A percentile compares a stretch with the other conserved stretches of the same genome.
Evolutionary conservation across 352 stramenopile species (phyloP).

Genomic region (Globisporangium splendens): DNA sequence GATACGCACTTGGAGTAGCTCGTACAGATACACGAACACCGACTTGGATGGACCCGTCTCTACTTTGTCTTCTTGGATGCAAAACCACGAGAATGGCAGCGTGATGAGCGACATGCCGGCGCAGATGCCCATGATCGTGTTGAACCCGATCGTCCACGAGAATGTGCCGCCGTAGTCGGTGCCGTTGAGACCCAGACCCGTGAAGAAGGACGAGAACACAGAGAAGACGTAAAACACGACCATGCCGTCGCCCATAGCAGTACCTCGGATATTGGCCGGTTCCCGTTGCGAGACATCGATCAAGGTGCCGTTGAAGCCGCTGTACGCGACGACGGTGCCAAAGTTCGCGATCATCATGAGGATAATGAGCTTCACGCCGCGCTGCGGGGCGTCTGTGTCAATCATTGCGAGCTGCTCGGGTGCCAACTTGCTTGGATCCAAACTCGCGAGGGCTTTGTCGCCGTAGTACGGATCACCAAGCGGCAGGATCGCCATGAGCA

Average conservation of each 20-base stretch:
- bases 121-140: constrained; percentile 46
- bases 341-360: constrained; percentile 58
- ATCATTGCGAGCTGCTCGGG: constrained; percentile 38
- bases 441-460: constrained; percentile 19
- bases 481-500: constrained; percentile 44
- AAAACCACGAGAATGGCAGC: constrained; percentile 37
- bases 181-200: constrained; percentile 58
- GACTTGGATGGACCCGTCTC: constrained; percentile 25
- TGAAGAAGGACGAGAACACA: constrained; percentile 44
- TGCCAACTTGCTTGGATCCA: constrained; percentile 30
- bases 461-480: constrained; percentile 45
- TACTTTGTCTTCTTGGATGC: constrained; percentile 40
- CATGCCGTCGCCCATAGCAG: constrained; percentile 39
- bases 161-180: constrained; percentile 52
- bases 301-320: constrained; percentile 37
- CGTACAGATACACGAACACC: constrained; percentile 35
- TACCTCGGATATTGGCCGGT: constrained; percentile 36
- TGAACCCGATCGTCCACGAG: constrained; percentile 39
- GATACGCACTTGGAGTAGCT: constrained; percentile 43
- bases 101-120: constrained; percentile 24
- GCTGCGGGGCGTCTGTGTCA: constrained; percentile 36
- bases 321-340: constrained; percentile 48
- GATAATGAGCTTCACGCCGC: constrained; percentile 43
- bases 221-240: constrained; percentile 29
- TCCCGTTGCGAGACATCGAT: constrained; percentile 66